Percentiles rank a stretch among this genome's conserved stretches.
Evolutionary conservation across 495 filamentous ascomycete species (phyloP).

Genomic region (Xylaria curta): DNA sequence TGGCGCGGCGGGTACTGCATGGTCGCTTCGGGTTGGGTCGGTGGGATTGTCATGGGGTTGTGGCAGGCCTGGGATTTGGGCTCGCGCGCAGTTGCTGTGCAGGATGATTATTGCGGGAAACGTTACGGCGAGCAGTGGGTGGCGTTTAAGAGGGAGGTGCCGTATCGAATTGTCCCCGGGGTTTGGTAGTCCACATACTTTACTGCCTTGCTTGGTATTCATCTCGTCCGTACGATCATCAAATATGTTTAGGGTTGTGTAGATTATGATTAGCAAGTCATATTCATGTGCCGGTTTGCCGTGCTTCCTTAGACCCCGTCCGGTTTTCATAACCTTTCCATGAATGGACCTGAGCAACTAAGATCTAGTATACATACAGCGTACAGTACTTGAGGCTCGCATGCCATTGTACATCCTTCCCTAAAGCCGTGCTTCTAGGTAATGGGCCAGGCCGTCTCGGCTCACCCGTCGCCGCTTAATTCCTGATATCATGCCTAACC

Average conservation of each 20-base stretch:
- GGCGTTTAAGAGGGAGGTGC: conserved; percentile 51
- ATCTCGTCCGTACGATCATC: background rate
- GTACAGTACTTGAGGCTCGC: background rate
- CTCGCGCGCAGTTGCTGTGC: conserved; percentile 48
- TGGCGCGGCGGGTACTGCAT: conserved; percentile 62
- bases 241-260: background rate
- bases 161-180: conserved; percentile 53
- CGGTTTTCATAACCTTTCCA: background rate
- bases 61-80: conserved; percentile 57
- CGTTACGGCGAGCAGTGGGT: conserved; percentile 55
- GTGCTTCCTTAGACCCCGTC: background rate
- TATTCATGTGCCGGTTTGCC: background rate
- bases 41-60: conserved; percentile 42
- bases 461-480: conserved; percentile 21
- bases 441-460: background rate
- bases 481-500: conserved; percentile 36
- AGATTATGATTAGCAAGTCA: background rate
- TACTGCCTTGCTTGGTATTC: background rate
- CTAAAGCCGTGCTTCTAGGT: background rate
- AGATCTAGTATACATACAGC: conserved; percentile 35
- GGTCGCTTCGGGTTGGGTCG: conserved; percentile 54
- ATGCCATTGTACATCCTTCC: conserved; percentile 5
- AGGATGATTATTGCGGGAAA: conserved; percentile 59
- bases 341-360: conserved; percentile 7
- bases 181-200: conserved; percentile 37